Percentiles rank a stretch among this genome's conserved stretches.
phyloP scores from a whole-genome alignment of 2,329 filamentous ascomycete species.

The Pestalotiopsis sp. region DNA sequence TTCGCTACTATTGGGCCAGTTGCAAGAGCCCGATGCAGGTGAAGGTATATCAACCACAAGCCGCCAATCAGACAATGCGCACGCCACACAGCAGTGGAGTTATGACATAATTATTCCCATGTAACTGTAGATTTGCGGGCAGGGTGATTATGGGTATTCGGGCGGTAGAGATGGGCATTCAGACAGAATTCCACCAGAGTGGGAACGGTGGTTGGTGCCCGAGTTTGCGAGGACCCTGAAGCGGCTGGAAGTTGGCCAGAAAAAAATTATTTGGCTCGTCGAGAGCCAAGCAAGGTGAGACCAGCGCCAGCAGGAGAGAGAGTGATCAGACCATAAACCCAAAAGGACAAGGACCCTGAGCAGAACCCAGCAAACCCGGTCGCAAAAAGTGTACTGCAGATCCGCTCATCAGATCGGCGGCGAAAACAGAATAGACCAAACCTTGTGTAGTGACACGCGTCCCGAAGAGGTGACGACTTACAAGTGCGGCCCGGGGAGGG shows the following conservation, averaged over 20 bases:
- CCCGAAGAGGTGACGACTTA: conserved; percentile 1
- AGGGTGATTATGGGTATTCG: background rate
- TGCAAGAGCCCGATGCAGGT: background rate
- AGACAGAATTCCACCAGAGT: conserved; percentile 3
- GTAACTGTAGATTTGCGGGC: background rate
- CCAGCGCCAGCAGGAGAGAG: background rate
- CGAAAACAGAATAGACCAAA: conserved; percentile 7
- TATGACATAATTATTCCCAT: conserved; percentile 12
- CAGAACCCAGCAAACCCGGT: background rate
- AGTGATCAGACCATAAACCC: too few relatives aligned
- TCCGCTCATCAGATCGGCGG: conserved; percentile 7
- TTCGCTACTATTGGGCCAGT: background rate
- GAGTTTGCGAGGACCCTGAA: background rate
- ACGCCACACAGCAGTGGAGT: conserved; percentile 1
- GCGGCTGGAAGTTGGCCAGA: background rate
- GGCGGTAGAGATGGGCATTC: background rate
- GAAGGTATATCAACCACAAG: conserved; percentile 10
- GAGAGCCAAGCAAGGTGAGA: background rate
- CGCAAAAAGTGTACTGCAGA: conserved; percentile 1
- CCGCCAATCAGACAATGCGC: background rate
- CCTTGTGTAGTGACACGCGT: conserved; percentile 6
- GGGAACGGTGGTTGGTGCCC: conserved; percentile 7
- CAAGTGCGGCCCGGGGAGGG: background rate
- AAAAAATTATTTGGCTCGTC: background rate
- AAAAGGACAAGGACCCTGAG: background rate